phyloP scores from a whole-genome alignment of 2,329 filamentous ascomycete species.

The Colletotrichum tamarilloi region DNA sequence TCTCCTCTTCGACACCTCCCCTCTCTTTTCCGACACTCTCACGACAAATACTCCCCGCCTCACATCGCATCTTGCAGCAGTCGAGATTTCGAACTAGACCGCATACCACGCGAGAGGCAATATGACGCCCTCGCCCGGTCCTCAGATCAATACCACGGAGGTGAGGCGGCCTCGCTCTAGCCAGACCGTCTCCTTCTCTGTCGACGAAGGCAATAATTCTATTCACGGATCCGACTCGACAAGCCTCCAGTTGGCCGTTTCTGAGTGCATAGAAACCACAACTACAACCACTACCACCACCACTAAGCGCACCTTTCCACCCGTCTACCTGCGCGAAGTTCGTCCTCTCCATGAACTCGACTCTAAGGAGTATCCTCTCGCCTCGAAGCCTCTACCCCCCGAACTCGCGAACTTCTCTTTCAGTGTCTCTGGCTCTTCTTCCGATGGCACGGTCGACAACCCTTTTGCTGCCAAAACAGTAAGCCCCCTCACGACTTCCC shows the following conservation, averaged over 20 bases:
- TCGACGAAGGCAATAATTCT: conserved; percentile 50
- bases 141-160: conserved; percentile 37
- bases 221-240: conserved; percentile 44
- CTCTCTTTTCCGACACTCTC: conserved; percentile 4
- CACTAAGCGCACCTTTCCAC: conserved; percentile 85
- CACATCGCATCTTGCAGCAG: background rate
- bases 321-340: conserved; percentile 81
- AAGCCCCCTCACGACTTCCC: background rate
- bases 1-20: background rate
- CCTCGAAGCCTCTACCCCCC: conserved; percentile 82
- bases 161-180: conserved; percentile 48
- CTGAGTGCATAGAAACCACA: conserved; percentile 75
- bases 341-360: conserved; percentile 79
- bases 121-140: conserved; percentile 52
- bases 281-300: conserved; percentile 92
- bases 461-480: conserved; percentile 29
- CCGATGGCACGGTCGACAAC: conserved; percentile 17
- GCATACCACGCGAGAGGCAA: conserved; percentile 27
- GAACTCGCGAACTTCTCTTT: conserved; percentile 83
- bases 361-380: conserved; percentile 89
- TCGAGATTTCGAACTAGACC: background rate
- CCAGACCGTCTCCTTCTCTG: conserved; percentile 60
- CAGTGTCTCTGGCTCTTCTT: conserved; percentile 66
- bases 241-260: conserved; percentile 67
- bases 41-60: background rate